Evolutionary conservation across 139 green algal genomes (phyloP).

Genomic region (Raphidocelis subcapitata): DNA sequence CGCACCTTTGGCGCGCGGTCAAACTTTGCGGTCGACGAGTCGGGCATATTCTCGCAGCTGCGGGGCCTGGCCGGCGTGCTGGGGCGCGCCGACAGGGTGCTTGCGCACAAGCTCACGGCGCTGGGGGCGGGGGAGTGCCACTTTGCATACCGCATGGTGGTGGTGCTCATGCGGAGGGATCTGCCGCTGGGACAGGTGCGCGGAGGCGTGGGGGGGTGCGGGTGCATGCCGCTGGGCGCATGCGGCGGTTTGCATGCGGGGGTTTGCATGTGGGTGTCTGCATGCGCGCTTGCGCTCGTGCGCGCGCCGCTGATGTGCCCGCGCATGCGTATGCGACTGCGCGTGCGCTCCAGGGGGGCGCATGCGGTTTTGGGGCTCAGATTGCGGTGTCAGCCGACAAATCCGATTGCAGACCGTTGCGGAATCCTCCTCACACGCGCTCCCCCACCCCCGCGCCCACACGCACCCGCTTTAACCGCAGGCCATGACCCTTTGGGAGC

Average conservation of each 20-base stretch:
- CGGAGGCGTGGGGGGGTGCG: slow-evolving; percentile 26
- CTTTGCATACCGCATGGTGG: slow-evolving; percentile 84
- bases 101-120: slow-evolving; percentile 41
- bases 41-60: slow-evolving; percentile 72
- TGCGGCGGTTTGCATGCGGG: neutral
- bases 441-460: too few species aligned
- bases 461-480: slow-evolving; percentile 14
- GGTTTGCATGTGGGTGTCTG: neutral
- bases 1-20: slow-evolving; percentile 35
- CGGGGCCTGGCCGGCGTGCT: slow-evolving; percentile 37
- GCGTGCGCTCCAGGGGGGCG: too few species aligned
- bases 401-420: too few species aligned
- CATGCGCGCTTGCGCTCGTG: neutral
- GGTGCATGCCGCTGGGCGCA: neutral
- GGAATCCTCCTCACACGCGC: too few species aligned
- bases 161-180: slow-evolving; percentile 81
- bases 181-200: slow-evolving; percentile 57
- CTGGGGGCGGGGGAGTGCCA: slow-evolving; percentile 69
- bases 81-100: slow-evolving; percentile 9
- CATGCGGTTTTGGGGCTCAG: too few species aligned
- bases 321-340: neutral
- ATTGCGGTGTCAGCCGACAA: too few species aligned
- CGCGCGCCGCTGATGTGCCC: neutral
- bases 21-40: slow-evolving; percentile 76
- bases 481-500: slow-evolving; percentile 58